phyloP scores from a whole-genome alignment of 1,284 basidiomycete species.

The Albatrellus sp. region DNA sequence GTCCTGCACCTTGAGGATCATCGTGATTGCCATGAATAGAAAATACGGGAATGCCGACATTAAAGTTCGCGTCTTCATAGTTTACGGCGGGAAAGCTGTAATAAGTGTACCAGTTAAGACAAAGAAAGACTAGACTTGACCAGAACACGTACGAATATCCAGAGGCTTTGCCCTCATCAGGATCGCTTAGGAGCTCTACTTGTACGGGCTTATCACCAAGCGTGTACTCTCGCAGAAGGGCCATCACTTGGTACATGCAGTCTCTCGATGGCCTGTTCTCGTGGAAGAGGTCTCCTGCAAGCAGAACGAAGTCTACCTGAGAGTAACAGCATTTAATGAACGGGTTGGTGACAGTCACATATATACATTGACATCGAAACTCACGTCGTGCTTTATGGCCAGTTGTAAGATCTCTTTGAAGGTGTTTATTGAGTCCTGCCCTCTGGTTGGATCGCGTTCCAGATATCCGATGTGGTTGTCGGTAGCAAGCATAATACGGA shows the following conservation, averaged over 20 bases:
- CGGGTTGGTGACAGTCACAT: too few species aligned
- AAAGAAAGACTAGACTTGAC: neutral
- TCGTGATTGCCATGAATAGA: constrained; percentile 99
- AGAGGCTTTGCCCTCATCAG: constrained; percentile 75
- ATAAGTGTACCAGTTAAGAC: constrained; percentile 12
- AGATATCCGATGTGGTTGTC: constrained; percentile 95
- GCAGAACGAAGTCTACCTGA: constrained; percentile 87
- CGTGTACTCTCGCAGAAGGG: constrained; percentile 84
- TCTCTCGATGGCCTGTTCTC: constrained; percentile 93
- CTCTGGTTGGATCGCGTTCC: constrained; percentile 89
- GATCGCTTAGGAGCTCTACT: constrained; percentile 87
- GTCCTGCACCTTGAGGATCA: constrained; percentile 92
- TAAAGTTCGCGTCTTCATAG: constrained; percentile 95
- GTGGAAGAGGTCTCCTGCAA: constrained; percentile 95
- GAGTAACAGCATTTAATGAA: neutral
- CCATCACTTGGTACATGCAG: constrained; percentile 81
- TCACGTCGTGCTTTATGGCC: constrained; percentile 77
- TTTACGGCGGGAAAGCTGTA: constrained; percentile 89
- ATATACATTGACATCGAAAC: constrained; percentile 14
- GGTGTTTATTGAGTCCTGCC: constrained; percentile 91
- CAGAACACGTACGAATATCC: constrained; percentile 62
- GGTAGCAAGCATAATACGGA: constrained; percentile 81
- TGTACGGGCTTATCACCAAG: constrained; percentile 80
- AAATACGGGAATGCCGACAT: constrained; percentile 91
- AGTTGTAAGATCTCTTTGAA: constrained; percentile 91